Evolutionary conservation across 495 filamentous ascomycete genomes (phyloP), one percentile per base, ranked within the genome.

Genomic region (Talaromyces adpressus): DNA sequence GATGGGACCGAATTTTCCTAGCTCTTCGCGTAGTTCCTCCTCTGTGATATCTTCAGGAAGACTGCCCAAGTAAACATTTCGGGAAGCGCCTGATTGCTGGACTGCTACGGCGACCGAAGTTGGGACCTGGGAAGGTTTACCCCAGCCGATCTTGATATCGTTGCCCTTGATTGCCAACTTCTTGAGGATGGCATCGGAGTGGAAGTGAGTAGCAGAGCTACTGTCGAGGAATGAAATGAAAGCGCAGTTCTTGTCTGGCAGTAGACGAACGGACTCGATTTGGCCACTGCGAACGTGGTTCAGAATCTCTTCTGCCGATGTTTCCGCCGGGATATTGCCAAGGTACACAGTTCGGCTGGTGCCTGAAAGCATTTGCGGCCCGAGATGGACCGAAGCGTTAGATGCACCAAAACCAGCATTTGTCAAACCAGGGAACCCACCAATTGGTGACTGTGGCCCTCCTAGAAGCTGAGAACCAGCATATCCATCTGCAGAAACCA

Each of bases 131-230:
- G 95, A 97, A 12, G 94, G 93, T 74, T 98, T 98, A 29, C 94
- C 94, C 94, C 94, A 98, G 66, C 94, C 94, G 67, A 98, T 90
- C 83, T 98, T 98, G 82, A 98, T 97, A 75, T 98, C 94, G 75
- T 98, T 94, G 22, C 95, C 95, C 72, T 93, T 90, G 78, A 98
- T 94, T 64, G 93, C 90, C 68, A 98, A 85, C 79, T 98, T 98
- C 82, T 98, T 98, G 83, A 98, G 85, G 71, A 98, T 98, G 63
- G 94, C 94, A 82, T 98, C 94, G 29, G 94, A 98, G 80, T 98
- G 94, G 78, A 98, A 98, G 74, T 98, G 94, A 23, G 92, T 97
- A 54, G 94, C 94, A 29, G 95, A 96, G 78, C 91, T 93, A 65
- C 92, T 91, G 70, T 98, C 94, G 66, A 98, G 81, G 77, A 98